Conservation (phyloP, 192 early-diverging fungal species). For the Backusella luteola region DNA sequence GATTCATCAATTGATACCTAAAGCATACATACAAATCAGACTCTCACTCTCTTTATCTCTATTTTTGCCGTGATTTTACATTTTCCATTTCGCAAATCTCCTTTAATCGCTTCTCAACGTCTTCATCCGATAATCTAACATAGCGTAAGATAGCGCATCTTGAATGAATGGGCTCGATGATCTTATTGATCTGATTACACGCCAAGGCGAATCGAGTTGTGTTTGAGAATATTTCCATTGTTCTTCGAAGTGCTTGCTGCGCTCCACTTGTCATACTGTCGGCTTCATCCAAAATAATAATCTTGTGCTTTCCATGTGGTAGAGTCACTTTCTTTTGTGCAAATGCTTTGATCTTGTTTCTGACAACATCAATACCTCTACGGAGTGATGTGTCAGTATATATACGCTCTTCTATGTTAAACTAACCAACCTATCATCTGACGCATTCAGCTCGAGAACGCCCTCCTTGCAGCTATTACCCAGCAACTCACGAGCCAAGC, state of each 20-base stretch:
- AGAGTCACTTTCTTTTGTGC: slow-evolving; percentile 99
- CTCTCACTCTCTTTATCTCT: neutral
- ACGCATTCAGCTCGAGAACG: slow-evolving; percentile 96
- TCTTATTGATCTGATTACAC: slow-evolving; percentile 94
- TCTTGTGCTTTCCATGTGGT: slow-evolving; percentile 81
- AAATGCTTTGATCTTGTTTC: slow-evolving; percentile 97
- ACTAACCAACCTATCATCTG: slow-evolving; percentile 80
- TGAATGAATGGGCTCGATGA: slow-evolving; percentile 97
- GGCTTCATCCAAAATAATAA: slow-evolving; percentile 96
- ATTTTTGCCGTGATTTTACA: slow-evolving; percentile 29
- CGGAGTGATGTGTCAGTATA: too few relatives aligned
- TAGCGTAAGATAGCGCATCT: slow-evolving; percentile 93
- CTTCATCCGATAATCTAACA: slow-evolving; percentile 70
- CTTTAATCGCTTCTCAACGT: slow-evolving; percentile 75
- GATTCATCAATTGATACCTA: slow-evolving; percentile 82
- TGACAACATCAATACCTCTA: slow-evolving; percentile 93
- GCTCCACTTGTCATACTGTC: slow-evolving; percentile 98
- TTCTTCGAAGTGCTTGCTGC: slow-evolving; percentile 95
- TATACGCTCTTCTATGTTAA: too few relatives aligned
- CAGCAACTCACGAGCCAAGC: slow-evolving; percentile 86
- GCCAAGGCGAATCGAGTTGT: slow-evolving; percentile 97
- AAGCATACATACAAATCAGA: neutral
- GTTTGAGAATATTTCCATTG: slow-evolving; percentile 96
- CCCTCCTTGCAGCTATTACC: slow-evolving; percentile 87
- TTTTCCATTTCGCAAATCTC: slow-evolving; percentile 86